Evolutionary conservation across 106 monocot genomes (phyloP), one percentile per base, ranked within the genome.

Genomic region (Acanthochlamys bracteata): DNA sequence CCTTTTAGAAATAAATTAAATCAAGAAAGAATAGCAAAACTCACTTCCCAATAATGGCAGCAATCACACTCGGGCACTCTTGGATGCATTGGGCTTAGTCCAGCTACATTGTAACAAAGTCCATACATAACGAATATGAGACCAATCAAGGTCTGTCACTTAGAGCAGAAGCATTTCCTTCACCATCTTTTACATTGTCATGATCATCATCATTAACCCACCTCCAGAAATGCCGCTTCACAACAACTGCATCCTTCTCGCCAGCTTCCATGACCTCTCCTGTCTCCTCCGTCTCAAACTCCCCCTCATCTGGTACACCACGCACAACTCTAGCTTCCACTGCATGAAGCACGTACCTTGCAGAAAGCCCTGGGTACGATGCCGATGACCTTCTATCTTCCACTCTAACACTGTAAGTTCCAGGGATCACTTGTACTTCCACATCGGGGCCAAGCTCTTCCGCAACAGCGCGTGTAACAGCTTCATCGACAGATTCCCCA

Each of bases 361-460:
- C 86, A 13, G 73, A 81, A 20, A 94, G 64, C 15, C 94, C 94
- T 0, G 94, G 94, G 73, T 90, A 94, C 7, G 94, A 90, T 14
- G 51, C 57, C 3, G 89, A 90, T 7, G 59, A 68, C 74, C 68
- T 70, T 45, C 43, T 7, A 66, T 94, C 86, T 74, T 90, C 89
- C 39, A 81, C 78, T 70, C 72, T 71, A 21, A 71, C 55, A 21
- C 51, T 49, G n/a, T 76, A 77, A 0, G 74, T 63, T 11, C 81
- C 89, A 15, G 71, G 67, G 24, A 75, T n/a, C 25, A 94, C 67
- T 57, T 62, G 60, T 10, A 74, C 82, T 15, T 14, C 17, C 21
- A 24, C 68, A 20, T 24, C 42, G 0, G 23, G 24, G 9, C 87
- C 84, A 11, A 89, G 68, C 76, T 93, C 93, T 78, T 93, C 93